Evolutionary conservation across 75 land plant species (phyloP), one percentile per base, ranked within the genome.

Genomic region (Cryptomeria japonica): DNA sequence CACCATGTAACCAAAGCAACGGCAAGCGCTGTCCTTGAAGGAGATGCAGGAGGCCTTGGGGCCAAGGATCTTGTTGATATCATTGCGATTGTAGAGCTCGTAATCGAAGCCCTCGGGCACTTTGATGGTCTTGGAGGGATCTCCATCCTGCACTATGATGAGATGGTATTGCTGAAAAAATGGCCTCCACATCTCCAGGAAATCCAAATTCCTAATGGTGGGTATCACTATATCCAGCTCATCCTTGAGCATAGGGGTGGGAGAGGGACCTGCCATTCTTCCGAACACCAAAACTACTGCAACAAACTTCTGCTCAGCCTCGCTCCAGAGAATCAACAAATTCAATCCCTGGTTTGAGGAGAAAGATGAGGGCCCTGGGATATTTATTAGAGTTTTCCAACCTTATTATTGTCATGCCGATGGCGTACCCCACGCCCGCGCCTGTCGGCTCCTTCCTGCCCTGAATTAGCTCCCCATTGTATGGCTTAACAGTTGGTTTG

Each of bases 141-240:
- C 95, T 3, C 95, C 95, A 56, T 94, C 95, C 77, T 94, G 95
- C 47, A 94, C 93, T 75, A 94, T 93, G 89, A 94, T 94, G 53
- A 94, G 88, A 58, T 94, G 95, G 89, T 94, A 94, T 11, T 89
- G 89, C 90, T 93, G 87, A 85, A 94, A 91, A 88, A 91, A 93
- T 18, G 94, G 94, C 90, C 95, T 88, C 95, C 94, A 94, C 93
- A 93, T 93, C 94, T 94, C 95, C 87, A 94, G 84, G 55, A 94
- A 94, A 49, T 93, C 94, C 86, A 94, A 73, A 80, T 94, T 93
- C 47, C 95, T 32, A 51, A 94, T 94, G 34, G 95, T 94, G 38
- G 94, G 94, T 41, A 94, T 94, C 46, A 94, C 94, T 53, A 94
- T 93, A 86, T 94, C 95, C 2, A 94, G 90, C 91, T 94, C 94